Conservation (phyloP, 352 stramenopile genomes). For the Peronospora belbahrii region DNA sequence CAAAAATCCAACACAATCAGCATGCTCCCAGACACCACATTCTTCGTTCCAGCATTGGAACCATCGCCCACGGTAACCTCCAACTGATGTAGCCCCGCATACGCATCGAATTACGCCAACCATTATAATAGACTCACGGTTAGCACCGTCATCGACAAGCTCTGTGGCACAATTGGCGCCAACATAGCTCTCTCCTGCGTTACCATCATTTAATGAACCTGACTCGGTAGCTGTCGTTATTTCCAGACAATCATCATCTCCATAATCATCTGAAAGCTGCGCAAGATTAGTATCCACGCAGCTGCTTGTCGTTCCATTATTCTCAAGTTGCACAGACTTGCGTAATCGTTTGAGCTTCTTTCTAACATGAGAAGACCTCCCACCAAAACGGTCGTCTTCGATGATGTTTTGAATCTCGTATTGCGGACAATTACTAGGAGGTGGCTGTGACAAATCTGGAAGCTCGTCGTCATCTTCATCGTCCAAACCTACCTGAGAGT, state of each 20-base stretch:
- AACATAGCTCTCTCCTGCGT: not conserved
- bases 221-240: not conserved
- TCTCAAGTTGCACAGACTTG: not conserved
- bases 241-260: not conserved
- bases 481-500: conserved; percentile 35
- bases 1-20: conserved; percentile 58
- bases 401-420: not conserved
- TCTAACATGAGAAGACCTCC: not conserved
- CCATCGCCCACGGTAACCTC: conserved; percentile 53
- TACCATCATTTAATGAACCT: not conserved
- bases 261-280: conserved; percentile 13
- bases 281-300: conserved; percentile 18
- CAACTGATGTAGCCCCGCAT: conserved; percentile 41
- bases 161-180: conserved; percentile 1
- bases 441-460: conserved; percentile 27
- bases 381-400: not conserved
- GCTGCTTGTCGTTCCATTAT: conserved; percentile 7
- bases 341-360: conserved; percentile 24
- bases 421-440: conserved; percentile 2
- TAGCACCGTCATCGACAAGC: conserved; percentile 2
- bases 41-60: conserved; percentile 58
- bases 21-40: conserved; percentile 62
- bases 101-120: conserved; percentile 49
- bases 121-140: conserved; percentile 16
- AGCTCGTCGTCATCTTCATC: conserved; percentile 46